Conservation (phyloP, 2,329 filamentous ascomycete species). For the Dothideomycetes sp. region DNA sequence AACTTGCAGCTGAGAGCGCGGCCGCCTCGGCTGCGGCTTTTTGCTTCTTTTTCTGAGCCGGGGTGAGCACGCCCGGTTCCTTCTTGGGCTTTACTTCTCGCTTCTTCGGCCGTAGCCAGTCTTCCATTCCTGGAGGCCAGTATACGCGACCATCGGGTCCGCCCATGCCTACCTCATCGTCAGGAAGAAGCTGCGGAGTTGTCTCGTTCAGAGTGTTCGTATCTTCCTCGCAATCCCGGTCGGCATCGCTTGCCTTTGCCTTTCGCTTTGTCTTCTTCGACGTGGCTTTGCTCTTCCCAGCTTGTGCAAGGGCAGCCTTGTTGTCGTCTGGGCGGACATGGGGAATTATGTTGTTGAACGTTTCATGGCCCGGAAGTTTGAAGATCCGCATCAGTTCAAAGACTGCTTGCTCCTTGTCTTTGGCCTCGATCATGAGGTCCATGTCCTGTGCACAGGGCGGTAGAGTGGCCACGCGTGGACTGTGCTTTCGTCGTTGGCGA, state of each 20-base stretch:
- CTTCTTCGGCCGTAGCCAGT: constrained; percentile 78
- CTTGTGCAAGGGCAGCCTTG: constrained; percentile 29
- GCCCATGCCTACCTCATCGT: constrained; percentile 75
- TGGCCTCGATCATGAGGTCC: constrained; percentile 99
- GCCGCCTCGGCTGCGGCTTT: constrained; percentile 14
- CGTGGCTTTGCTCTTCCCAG: constrained; percentile 27
- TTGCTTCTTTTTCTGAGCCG: constrained; percentile 15
- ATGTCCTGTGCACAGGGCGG: constrained; percentile 74
- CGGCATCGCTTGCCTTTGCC: constrained; percentile 26
- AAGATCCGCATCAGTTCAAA: constrained; percentile 88
- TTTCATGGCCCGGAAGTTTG: constrained; percentile 68
- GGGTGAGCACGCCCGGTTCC: constrained; percentile 24
- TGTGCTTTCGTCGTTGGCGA: constrained; percentile 74
- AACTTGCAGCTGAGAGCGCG: constrained; percentile 7
- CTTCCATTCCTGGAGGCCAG: constrained; percentile 82
- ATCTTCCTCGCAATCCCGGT: constrained; percentile 26
- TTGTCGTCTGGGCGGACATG: constrained; percentile 69
- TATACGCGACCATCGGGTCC: constrained; percentile 73
- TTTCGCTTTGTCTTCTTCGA: constrained; percentile 33
- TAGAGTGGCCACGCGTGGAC: constrained; percentile 62
- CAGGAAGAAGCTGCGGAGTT: constrained; percentile 32
- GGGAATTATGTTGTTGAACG: constrained; percentile 66
- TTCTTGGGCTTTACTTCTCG: constrained; percentile 50
- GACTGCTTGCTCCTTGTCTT: constrained; percentile 94
- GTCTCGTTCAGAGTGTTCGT: no score